Evolutionary conservation across 306 rosid species (phyloP).

Genomic region (Herpetospermum pedunculosum): DNA sequence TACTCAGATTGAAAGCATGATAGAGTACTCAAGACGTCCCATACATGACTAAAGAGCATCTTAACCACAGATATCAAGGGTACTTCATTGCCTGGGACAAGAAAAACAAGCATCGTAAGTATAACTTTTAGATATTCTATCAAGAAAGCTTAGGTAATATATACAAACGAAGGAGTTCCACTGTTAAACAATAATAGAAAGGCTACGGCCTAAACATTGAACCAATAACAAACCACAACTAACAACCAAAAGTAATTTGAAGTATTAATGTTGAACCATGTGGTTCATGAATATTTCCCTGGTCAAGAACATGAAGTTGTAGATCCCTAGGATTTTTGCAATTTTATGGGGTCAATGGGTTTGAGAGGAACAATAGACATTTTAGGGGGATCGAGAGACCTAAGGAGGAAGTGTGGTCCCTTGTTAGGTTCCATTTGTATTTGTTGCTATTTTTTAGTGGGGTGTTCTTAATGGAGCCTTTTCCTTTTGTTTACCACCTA

Average conservation of each 20-base stretch:
- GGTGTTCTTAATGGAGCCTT: too few species aligned
- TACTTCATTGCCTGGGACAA: slow-evolving; percentile 37
- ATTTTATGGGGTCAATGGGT: too few species aligned
- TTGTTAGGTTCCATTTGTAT: too few species aligned
- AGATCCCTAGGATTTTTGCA: not conserved
- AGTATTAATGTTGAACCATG: not conserved
- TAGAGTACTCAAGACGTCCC: slow-evolving; percentile 63
- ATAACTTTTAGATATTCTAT: not conserved
- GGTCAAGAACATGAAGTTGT: not conserved
- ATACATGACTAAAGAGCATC: slow-evolving; percentile 60
- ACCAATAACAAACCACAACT: not conserved
- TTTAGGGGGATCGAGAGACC: too few species aligned
- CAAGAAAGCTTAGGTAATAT: not conserved
- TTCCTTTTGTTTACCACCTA: too few species aligned
- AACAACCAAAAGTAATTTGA: not conserved
- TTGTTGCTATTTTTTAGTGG: too few species aligned
- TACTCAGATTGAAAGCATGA: slow-evolving; percentile 81
- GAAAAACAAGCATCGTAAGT: slow-evolving; percentile 4
- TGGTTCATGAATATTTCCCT: not conserved
- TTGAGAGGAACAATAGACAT: too few species aligned
- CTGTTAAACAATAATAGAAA: not conserved
- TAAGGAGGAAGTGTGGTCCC: too few species aligned
- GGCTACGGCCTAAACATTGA: not conserved
- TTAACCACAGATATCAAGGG: slow-evolving; percentile 56
- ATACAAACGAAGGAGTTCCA: not conserved